Evolutionary conservation across 2,329 filamentous ascomycete species (phyloP), one percentile per base, ranked within the genome.

Genomic region (Diaporthe destruens): DNA sequence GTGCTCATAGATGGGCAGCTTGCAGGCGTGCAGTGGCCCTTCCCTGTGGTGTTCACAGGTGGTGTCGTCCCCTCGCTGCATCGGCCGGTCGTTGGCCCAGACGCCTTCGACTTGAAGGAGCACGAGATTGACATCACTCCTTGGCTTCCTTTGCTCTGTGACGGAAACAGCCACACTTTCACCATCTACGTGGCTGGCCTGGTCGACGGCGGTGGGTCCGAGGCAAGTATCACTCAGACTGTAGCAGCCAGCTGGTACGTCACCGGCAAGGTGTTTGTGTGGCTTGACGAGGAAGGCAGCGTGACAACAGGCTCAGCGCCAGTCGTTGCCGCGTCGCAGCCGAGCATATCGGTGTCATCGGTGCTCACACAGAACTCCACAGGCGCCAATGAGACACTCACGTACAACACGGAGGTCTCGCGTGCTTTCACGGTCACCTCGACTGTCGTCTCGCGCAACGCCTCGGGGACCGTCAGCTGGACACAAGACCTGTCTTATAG

Each of bases 61-160:
- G 94, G 94, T 1, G 86, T 97, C 7, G 91, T 92, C 0, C 93
- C 93, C 6, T 90, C 90, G 1, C 87, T 96, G 51, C 94, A 95
- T 88, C 86, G 93, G 8, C 94, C 94, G 0, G 87, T 96, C 69
- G 94, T 93, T 3, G 93, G 93, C 0, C 89, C 93, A 25, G 91
- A 96, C 77, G 90, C 93, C 0, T 96, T 94, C 79, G 93, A 96
- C 78, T 84, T 97, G 32, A 85, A 88, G 56, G 93, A 96, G 79
- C 90, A 94, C 75, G 92, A 96, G 79, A 93, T 97, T 74, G 94
- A 97, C 78, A 90, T 97, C 61, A 92, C 93, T 1, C 91, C 93
- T 0, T 96, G 92, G 85, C 84, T 96, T 3, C 89, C 92, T 0
- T 72, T 92, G 1, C 85, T 96, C 0, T 91, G 88, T 75, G 90